A percentile compares a stretch with the other conserved stretches of the same genome.
Conservation (phyloP, 2,329 filamentous ascomycete genomes). For the Aspergillus arachidicola region DNA sequence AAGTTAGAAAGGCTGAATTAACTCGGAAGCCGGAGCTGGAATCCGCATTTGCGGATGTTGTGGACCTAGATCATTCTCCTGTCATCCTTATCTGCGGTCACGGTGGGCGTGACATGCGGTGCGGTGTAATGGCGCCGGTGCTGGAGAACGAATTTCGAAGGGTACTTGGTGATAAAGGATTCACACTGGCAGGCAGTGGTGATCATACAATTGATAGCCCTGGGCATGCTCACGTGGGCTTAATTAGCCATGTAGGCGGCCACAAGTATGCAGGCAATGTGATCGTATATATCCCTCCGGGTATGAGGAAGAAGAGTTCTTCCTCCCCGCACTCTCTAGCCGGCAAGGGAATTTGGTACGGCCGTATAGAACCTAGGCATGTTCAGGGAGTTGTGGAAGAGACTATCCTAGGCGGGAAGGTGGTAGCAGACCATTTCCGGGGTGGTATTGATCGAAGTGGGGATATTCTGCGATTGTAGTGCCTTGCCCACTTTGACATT, state of each 20-base stretch:
- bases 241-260: slow-evolving; percentile 82
- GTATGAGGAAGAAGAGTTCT: slow-evolving; percentile 27
- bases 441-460: slow-evolving; percentile 80
- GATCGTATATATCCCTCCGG: slow-evolving; percentile 70
- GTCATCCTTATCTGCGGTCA: slow-evolving; percentile 85
- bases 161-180: slow-evolving; percentile 35
- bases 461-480: slow-evolving; percentile 65
- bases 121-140: slow-evolving; percentile 76
- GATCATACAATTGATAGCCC: slow-evolving; percentile 29
- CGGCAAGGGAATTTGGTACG: slow-evolving; percentile 74
- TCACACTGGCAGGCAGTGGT: slow-evolving; percentile 23
- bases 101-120: slow-evolving; percentile 76
- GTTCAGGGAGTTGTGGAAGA: slow-evolving; percentile 87
- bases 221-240: slow-evolving; percentile 42
- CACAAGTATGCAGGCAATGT: slow-evolving; percentile 96
- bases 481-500: neutral
- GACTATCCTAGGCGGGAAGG: slow-evolving; percentile 83
- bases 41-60: slow-evolving; percentile 58
- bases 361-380: slow-evolving; percentile 78
- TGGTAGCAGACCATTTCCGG: slow-evolving; percentile 78
- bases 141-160: slow-evolving; percentile 70
- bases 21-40: slow-evolving; percentile 55
- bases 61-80: slow-evolving; percentile 62
- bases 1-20: slow-evolving; percentile 31
- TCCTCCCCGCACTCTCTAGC: slow-evolving; percentile 38